A percentile compares a stretch with the other conserved stretches of the same genome.
phyloP scores from a whole-genome alignment of 2,329 filamentous ascomycete species.

The Phyllosticta capitalensis region DNA sequence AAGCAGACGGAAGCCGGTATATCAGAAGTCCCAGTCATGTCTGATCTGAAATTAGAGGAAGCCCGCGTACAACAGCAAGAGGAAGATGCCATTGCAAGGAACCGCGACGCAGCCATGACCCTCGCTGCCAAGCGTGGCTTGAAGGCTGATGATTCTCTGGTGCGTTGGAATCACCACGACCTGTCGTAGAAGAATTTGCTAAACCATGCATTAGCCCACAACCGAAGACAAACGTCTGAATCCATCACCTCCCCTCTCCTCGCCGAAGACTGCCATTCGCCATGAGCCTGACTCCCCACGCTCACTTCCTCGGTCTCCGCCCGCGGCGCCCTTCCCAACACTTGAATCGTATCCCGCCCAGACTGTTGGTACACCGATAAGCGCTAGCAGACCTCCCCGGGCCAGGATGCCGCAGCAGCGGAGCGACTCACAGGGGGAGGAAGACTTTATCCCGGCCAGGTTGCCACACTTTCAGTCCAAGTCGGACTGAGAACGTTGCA shows the following conservation, averaged over 20 bases:
- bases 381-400: slow-evolving; percentile 4
- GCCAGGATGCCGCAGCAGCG: background rate
- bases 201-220: slow-evolving; percentile 12
- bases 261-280: background rate
- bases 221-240: slow-evolving; percentile 11
- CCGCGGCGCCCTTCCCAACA: slow-evolving; percentile 16
- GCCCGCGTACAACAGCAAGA: slow-evolving; percentile 44
- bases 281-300: background rate
- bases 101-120: slow-evolving; percentile 45
- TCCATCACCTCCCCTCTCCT: background rate
- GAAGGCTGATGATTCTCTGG: slow-evolving; percentile 15
- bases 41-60: slow-evolving; percentile 50
- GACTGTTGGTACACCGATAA: slow-evolving; percentile 18
- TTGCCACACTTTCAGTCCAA: slow-evolving; percentile 23
- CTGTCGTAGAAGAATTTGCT: slow-evolving; percentile 13
- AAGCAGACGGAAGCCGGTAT: slow-evolving; percentile 6
- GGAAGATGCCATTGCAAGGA: slow-evolving; percentile 45
- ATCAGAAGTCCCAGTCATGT: slow-evolving; percentile 35
- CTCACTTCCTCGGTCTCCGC: slow-evolving; percentile 2
- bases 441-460: slow-evolving; percentile 25
- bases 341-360: slow-evolving; percentile 23
- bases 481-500: slow-evolving; percentile 14
- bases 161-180: slow-evolving; percentile 12
- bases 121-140: slow-evolving; percentile 48
- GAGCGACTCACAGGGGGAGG: slow-evolving; percentile 11